These are phyloP conservation scores for Tilletia walkeri DNA, from an alignment of 1,284 basidiomycete species.

Conservation along the genomic window DNA sequence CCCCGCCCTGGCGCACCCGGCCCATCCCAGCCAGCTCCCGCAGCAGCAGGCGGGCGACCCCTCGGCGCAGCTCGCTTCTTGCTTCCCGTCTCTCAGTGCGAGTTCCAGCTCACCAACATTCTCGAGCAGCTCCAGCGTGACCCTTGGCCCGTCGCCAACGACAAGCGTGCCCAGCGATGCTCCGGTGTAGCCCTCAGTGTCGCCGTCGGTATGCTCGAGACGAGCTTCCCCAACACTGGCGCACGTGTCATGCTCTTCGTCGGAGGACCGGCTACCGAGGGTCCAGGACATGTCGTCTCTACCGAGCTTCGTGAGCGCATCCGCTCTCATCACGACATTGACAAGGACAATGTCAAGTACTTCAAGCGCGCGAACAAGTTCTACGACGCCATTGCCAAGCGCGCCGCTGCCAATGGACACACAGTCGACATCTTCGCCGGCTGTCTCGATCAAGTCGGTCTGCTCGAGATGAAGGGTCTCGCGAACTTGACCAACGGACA, in stretches of 20 bases:
- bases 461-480: constrained; percentile 95
- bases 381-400: constrained; percentile 91
- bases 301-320: constrained; percentile 97
- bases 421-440: constrained; percentile 94
- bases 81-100: constrained; percentile 86
- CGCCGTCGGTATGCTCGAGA: constrained; percentile 91
- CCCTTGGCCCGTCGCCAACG: constrained; percentile 95
- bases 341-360: constrained; percentile 93
- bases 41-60: constrained; percentile 62
- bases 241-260: constrained; percentile 94
- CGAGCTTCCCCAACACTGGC: constrained; percentile 92
- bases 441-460: constrained; percentile 94
- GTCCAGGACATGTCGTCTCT: constrained; percentile 92
- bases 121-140: constrained; percentile 85
- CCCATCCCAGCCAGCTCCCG: constrained; percentile 60
- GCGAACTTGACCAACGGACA: constrained; percentile 94
- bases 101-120: constrained; percentile 93
- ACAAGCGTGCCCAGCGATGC: constrained; percentile 91
- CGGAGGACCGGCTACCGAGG: constrained; percentile 94
- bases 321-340: constrained; percentile 98
- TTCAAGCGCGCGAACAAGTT: constrained; percentile 98
- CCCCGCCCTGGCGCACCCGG: constrained; percentile 59
- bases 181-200: constrained; percentile 92
- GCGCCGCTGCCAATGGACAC: constrained; percentile 91
- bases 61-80: constrained; percentile 90